Conservation (phyloP, 306 rosid genomes). For the Medicago truncatula region MtrunA17r5.0-ANR NC_053046.1:21963501-21964000, state of each 20-base stretch:
- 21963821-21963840: constrained; percentile 60
- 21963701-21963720: constrained; percentile 51
- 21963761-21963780: constrained; percentile 64
- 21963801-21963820: constrained; percentile 53
- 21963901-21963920: constrained; percentile 59
- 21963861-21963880: constrained; percentile 47
- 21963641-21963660: constrained; percentile 34
- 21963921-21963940: constrained; percentile 70
- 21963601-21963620: constrained; percentile 42
- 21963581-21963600: constrained; percentile 48
- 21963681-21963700: constrained; percentile 59
- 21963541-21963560: constrained; percentile 60
- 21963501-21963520: constrained; percentile 42
- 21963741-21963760: constrained; percentile 63
- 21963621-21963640: constrained; percentile 67
- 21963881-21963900: constrained; percentile 83
- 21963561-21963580: constrained; percentile 52
- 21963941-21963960: constrained; percentile 53
- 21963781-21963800: constrained; percentile 80
- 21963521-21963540: constrained; percentile 76
- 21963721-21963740: constrained; percentile 22
- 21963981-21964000: constrained; percentile 61
- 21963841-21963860: constrained; percentile 58
- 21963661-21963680: constrained; percentile 63
- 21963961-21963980: constrained; percentile 63